Percentiles rank a stretch among this genome's conserved stretches.
Evolutionary conservation across 1,284 basidiomycete species (phyloP).

Genomic region (Tremellales sp.): DNA sequence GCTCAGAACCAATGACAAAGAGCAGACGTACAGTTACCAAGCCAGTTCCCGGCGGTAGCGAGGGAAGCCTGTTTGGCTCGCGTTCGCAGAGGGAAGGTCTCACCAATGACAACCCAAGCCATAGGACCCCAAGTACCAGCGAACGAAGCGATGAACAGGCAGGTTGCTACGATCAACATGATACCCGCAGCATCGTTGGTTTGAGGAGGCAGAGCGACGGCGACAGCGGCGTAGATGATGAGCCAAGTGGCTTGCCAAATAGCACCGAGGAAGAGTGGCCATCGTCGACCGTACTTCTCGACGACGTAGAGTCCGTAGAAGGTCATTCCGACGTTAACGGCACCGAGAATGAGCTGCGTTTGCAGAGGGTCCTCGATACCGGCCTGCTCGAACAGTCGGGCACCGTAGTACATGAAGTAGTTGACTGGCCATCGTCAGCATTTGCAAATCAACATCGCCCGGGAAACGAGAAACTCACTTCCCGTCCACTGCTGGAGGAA

Average conservation of each 20-base stretch:
- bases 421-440: background rate
- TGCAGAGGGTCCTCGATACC: conserved; percentile 2
- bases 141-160: conserved; percentile 71
- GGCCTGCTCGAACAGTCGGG: background rate
- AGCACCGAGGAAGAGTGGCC: conserved; percentile 43
- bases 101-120: conserved; percentile 57
- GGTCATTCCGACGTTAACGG: conserved; percentile 14
- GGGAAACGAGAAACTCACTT: background rate
- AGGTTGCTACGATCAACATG: conserved; percentile 28
- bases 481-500: conserved; percentile 63
- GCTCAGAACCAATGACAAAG: background rate
- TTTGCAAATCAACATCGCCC: background rate
- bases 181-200: background rate
- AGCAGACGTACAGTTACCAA: background rate
- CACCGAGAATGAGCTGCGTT: conserved; percentile 11
- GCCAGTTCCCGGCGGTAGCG: background rate
- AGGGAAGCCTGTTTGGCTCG: background rate
- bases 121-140: conserved; percentile 78
- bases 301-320: conserved; percentile 8
- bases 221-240: background rate
- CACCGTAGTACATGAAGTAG: conserved; percentile 1
- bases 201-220: background rate
- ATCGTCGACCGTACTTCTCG: conserved; percentile 7
- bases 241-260: background rate
- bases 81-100: conserved; percentile 67